Conservation (phyloP, 306 rosid genomes). For the Fragaria nilgerrensis region DNA sequence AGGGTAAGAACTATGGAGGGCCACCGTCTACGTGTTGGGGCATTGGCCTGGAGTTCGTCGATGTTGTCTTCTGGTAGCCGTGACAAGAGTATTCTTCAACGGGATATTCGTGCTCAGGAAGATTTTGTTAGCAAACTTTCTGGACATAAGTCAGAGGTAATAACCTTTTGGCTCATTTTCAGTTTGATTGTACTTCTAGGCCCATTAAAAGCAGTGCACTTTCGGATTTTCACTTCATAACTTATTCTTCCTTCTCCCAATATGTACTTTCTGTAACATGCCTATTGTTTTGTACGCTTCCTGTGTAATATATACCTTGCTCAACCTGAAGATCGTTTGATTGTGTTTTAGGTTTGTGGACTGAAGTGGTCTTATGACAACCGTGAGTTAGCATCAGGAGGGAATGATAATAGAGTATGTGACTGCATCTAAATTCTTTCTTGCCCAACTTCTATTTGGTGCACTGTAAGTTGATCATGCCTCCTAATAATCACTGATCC, state of each 20-base stretch:
- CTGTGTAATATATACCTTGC: not conserved
- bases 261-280: not conserved
- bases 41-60: conserved; percentile 90
- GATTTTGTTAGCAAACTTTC: conserved; percentile 84
- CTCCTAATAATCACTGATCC: conserved; percentile 18
- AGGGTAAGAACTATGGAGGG: conserved; percentile 85
- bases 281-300: not conserved
- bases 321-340: conserved; percentile 19
- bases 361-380: conserved; percentile 93
- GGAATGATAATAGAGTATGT: conserved; percentile 94
- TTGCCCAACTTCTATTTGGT: conserved; percentile 15
- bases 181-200: conserved; percentile 21
- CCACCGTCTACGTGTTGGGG: conserved; percentile 76
- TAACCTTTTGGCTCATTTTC: conserved; percentile 21
- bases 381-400: conserved; percentile 98
- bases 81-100: conserved; percentile 82
- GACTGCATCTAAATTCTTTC: conserved; percentile 12
- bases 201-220: not conserved
- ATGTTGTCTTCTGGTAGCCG: conserved; percentile 84
- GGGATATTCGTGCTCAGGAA: conserved; percentile 88
- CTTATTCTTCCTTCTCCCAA: not conserved
- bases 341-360: conserved; percentile 80
- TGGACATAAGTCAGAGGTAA: conserved; percentile 93
- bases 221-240: not conserved
- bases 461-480: conserved; percentile 22